Evolutionary conservation across 73 alveolate genomes (phyloP).

Genomic region (Tetrahymena elliotti): DNA sequence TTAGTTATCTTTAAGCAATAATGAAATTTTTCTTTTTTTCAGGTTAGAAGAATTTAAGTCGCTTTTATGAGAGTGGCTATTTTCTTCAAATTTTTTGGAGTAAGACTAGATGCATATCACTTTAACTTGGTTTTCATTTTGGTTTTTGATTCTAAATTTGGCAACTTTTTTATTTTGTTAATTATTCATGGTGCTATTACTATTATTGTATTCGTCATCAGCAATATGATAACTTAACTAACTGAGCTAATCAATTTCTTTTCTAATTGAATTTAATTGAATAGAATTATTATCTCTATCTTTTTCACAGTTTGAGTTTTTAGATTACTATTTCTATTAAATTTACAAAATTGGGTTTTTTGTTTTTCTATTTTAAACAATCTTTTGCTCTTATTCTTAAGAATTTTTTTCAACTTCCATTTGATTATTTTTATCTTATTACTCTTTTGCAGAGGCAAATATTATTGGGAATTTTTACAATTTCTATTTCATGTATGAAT

Average conservation of each 20-base stretch:
- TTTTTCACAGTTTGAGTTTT: background rate
- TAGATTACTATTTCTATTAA: background rate
- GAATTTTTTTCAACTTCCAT: background rate
- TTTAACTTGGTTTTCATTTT: background rate
- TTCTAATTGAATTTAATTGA: background rate
- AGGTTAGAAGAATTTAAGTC: background rate
- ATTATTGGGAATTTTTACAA: background rate
- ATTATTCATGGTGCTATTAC: background rate
- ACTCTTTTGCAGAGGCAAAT: background rate
- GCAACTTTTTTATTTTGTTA: background rate
- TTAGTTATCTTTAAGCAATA: background rate
- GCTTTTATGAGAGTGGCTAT: background rate
- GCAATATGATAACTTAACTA: background rate
- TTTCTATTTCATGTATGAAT: background rate
- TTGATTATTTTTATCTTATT: background rate
- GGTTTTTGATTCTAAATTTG: background rate
- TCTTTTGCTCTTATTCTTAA: background rate
- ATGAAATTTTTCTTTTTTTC: background rate
- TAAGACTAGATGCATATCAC: background rate
- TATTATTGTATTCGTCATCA: background rate
- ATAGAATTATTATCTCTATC: background rate
- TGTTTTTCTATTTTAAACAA: background rate
- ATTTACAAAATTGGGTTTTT: background rate
- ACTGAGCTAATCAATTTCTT: background rate
- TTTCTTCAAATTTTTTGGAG: background rate